Conservation (phyloP, 2,329 filamentous ascomycete species). For the Colletotrichum theobromicola region DNA sequence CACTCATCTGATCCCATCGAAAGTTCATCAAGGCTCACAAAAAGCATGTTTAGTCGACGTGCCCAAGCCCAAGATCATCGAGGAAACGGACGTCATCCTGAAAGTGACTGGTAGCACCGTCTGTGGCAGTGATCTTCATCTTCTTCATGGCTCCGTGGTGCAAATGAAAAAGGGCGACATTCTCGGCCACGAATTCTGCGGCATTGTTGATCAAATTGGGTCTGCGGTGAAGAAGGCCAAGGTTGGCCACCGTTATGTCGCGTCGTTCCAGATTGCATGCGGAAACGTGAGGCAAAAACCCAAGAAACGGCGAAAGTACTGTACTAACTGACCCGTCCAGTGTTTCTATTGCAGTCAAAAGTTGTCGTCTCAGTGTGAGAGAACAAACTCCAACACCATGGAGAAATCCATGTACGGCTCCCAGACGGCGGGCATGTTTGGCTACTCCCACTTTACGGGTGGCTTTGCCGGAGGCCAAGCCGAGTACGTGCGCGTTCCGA, state of each 20-base stretch:
- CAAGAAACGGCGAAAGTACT: rapidly evolving
- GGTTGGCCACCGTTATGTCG: conserved; percentile 75
- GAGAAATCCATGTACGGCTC: conserved; percentile 80
- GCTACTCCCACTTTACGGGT: conserved; percentile 80
- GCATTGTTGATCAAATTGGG: conserved; percentile 61
- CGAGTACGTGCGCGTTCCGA: conserved; percentile 84
- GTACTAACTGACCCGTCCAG: conserved; percentile 26
- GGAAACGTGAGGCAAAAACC: conserved; percentile 38
- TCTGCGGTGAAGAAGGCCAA: conserved; percentile 57
- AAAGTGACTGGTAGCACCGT: conserved; percentile 72
- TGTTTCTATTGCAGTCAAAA: conserved; percentile 84
- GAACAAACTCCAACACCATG: conserved; percentile 76
- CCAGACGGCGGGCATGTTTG: conserved; percentile 75
- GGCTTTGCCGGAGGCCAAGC: conserved; percentile 89
- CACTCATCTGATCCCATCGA: neutral
- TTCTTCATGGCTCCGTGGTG: conserved; percentile 61
- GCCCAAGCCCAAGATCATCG: conserved; percentile 74
- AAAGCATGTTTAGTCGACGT: conserved; percentile 55
- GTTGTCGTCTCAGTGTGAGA: conserved; percentile 79
- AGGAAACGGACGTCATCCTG: conserved; percentile 78
- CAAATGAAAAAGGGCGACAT: conserved; percentile 70
- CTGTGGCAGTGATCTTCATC: conserved; percentile 64
- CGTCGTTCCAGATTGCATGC: conserved; percentile 84
- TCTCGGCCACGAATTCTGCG: conserved; percentile 68
- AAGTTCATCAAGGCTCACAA: neutral